phyloP scores from a whole-genome alignment of 164 flowering plant genomes.

The Taxillus chinensis region DNA sequence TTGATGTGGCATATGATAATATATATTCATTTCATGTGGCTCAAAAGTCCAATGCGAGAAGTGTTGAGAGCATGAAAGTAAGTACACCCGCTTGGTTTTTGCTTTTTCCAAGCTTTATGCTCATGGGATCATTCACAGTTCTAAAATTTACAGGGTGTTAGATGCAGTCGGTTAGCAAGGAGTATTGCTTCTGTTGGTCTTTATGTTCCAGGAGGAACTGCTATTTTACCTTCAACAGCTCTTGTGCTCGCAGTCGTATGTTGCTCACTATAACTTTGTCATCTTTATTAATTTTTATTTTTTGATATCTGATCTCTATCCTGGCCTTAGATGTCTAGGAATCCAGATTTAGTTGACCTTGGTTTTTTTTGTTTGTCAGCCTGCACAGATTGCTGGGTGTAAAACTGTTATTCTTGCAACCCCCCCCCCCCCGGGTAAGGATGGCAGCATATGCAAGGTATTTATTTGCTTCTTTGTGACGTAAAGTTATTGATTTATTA shows the following conservation, averaged over 20 bases:
- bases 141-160: constrained; percentile 59
- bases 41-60: constrained; percentile 61
- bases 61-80: constrained; percentile 87
- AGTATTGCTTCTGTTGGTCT: constrained; percentile 88
- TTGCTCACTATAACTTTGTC: constrained; percentile 1
- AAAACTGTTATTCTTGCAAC: constrained; percentile 90
- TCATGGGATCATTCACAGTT: neutral
- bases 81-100: constrained; percentile 8
- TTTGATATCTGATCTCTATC: neutral
- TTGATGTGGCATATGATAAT: constrained; percentile 90
- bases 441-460: constrained; percentile 96
- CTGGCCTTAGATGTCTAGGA: neutral
- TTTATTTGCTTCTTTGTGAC: constrained; percentile 1
- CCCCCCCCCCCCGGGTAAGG: constrained; percentile 84
- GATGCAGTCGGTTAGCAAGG: constrained; percentile 86
- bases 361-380: constrained; percentile 42
- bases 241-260: constrained; percentile 93
- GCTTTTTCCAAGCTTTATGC: neutral
- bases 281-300: neutral
- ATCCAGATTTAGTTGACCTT: constrained; percentile 14
- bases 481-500: neutral
- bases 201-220: constrained; percentile 98
- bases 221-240: constrained; percentile 96
- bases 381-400: constrained; percentile 98
- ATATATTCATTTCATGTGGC: constrained; percentile 91